A percentile compares a stretch with the other conserved stretches of the same genome.
Evolutionary conservation across 2,329 filamentous ascomycete genomes (phyloP).

Genomic region (Aureobasidium lini): DNA sequence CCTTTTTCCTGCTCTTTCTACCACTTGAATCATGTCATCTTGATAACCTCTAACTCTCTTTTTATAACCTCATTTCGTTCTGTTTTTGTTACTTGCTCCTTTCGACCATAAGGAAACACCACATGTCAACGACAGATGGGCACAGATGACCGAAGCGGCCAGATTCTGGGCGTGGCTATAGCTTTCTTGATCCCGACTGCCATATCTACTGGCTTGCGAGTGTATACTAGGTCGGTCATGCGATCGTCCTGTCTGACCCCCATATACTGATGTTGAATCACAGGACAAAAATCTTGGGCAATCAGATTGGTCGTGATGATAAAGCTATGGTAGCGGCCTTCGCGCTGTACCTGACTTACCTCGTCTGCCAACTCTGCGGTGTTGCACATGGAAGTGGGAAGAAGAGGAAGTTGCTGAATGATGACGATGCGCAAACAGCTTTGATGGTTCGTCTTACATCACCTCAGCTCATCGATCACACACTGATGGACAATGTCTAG

Average conservation of each 20-base stretch:
- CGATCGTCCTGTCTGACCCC: neutral
- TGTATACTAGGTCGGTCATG: conserved; percentile 25
- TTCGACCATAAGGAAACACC: neutral
- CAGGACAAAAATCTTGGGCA: conserved; percentile 3
- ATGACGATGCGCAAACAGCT: conserved; percentile 8
- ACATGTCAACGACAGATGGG: neutral
- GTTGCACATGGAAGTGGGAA: conserved; percentile 28
- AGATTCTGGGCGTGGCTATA: conserved; percentile 22
- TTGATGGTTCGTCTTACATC: neutral
- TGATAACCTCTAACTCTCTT: too few relatives aligned
- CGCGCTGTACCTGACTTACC: conserved; percentile 26
- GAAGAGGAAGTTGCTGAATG: conserved; percentile 20
- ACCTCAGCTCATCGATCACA: too few relatives aligned
- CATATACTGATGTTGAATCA: neutral
- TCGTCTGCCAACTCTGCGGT: conserved; percentile 27
- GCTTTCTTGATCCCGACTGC: conserved; percentile 34
- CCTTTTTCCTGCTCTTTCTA: too few relatives aligned
- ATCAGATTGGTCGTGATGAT: conserved; percentile 29
- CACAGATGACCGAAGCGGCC: conserved; percentile 2
- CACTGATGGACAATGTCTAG: neutral
- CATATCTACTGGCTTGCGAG: conserved; percentile 29
- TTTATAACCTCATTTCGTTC: neutral
- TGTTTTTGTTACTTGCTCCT: neutral
- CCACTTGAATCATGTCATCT: too few relatives aligned
- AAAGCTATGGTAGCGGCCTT: conserved; percentile 28